phyloP scores from a whole-genome alignment of 169 alveolate genomes.

The Plasmodium fragile region DNA sequence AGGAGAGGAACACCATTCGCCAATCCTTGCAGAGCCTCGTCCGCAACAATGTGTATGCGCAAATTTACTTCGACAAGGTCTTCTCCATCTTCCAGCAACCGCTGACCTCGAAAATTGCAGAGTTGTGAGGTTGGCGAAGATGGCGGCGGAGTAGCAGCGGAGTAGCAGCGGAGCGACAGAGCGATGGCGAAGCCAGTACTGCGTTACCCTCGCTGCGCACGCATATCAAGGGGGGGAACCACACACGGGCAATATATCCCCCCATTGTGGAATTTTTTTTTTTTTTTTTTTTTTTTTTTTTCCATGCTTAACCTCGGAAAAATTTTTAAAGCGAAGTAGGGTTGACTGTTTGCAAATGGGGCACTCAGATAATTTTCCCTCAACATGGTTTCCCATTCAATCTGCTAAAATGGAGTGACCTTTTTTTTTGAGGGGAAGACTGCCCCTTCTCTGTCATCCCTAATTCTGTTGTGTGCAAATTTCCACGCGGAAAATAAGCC shows the following conservation, averaged over 20 bases:
- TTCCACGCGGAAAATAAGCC: not conserved
- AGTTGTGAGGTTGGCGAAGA: not conserved
- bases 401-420: not conserved
- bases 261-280: not conserved
- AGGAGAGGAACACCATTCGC: slow-evolving; percentile 60
- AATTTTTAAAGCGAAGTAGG: not conserved
- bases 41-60: slow-evolving; percentile 36
- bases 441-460: not conserved
- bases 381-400: not conserved
- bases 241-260: not conserved
- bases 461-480: not conserved
- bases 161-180: not conserved
- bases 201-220: not conserved
- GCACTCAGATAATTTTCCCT: not conserved
- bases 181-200: too few relatives aligned
- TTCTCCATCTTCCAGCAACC: slow-evolving; percentile 61
- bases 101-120: not conserved
- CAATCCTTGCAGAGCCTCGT: slow-evolving; percentile 23
- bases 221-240: not conserved
- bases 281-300: not conserved
- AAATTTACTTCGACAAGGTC: slow-evolving; percentile 45
- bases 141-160: not conserved
- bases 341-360: not conserved
- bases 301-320: not conserved
- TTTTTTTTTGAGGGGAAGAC: too few relatives aligned